Base-by-base conservation (phyloP, 257 asterid species). In the Solanum dulcamara region DNA sequence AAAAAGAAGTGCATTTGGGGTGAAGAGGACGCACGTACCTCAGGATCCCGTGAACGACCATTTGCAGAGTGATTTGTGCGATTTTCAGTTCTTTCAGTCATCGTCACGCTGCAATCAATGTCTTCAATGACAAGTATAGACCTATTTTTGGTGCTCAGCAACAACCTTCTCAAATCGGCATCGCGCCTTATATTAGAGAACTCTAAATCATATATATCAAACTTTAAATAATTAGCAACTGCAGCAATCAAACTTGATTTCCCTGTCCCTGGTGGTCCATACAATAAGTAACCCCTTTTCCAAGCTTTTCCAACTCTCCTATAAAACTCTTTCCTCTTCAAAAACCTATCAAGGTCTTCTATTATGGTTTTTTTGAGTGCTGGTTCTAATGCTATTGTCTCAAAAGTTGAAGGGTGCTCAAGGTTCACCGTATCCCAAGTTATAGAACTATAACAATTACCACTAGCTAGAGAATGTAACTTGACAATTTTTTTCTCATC, bases 261-360 rank as follows among this genome's bases (percentile, higher is more conserved):
- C 4, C 97, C 96, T 0, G 97, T 94, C 26, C 97, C 98, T 0
- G 98, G 98, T 67, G 97, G 97, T 1, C 97, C 97, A 71, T 91
- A 89, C 85, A 94, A 89, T 91, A 94, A 46, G 42, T 93, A 94
- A 7, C 98, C 97, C 38, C 97, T 85, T 87, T 94, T 94, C 98
- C 98, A 94, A 17, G 96, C 96, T 85, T 90, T 88, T 37, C 98
- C 98, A 1, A 94, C 96, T 22, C 90, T 91, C 87, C 93, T 80
- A 59, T 94, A 94, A 18, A 91, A 93, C 0, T 93, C 95, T 55
- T 88, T 93, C 87, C 97, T 88, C 74, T 86, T 87, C 14, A 94
- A 86, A 44, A 93, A 94, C 88, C 93, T 90, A 40, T 94, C 93
- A 62, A 94, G 83, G 83, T 94, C 98, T 1, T 90, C 92, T 2